phyloP scores from a whole-genome alignment of 768 basidiomycete species.

The Pluteus cervinus region DNA sequence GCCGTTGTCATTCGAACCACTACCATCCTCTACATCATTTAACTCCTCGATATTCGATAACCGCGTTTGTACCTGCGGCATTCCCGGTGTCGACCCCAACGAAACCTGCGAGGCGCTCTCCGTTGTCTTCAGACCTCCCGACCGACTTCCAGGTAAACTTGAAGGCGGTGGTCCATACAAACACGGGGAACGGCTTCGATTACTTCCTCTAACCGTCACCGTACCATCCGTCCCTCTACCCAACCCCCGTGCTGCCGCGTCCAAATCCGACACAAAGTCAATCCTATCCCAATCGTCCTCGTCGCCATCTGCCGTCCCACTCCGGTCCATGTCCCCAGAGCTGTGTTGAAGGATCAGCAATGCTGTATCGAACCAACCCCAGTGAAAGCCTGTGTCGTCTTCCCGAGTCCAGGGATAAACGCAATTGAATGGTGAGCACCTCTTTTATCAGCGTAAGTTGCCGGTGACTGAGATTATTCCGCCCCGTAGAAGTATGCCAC shows the following conservation, averaged over 20 bases:
- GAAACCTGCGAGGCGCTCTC: constrained; percentile 45
- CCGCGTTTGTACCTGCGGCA: constrained; percentile 35
- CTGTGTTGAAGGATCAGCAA: neutral
- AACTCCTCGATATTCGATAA: constrained; percentile 73
- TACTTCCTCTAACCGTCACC: constrained; percentile 28
- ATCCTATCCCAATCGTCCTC: constrained; percentile 82
- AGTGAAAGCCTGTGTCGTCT: constrained; percentile 32
- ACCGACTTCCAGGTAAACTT: constrained; percentile 10
- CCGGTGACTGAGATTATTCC: constrained; percentile 77
- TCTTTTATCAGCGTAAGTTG: constrained; percentile 75
- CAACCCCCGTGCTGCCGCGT: constrained; percentile 31
- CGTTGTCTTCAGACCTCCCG: constrained; percentile 36
- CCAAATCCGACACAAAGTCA: constrained; percentile 61
- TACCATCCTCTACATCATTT: constrained; percentile 16
- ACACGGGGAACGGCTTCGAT: constrained; percentile 36
- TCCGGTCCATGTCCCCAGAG: constrained; percentile 4
- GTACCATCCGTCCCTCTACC: constrained; percentile 17
- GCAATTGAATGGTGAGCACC: constrained; percentile 74
- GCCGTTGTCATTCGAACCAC: neutral
- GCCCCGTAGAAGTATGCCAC: constrained; percentile 81
- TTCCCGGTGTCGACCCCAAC: constrained; percentile 26
- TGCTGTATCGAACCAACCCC: constrained; percentile 9
- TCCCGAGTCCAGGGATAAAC: constrained; percentile 70
- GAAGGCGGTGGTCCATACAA: constrained; percentile 24
- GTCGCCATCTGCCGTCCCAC: constrained; percentile 19